These are phyloP conservation scores for Alternaria ethzedia DNA, from an alignment of 2,329 filamentous ascomycete species.

Conservation along the genomic window DNA sequence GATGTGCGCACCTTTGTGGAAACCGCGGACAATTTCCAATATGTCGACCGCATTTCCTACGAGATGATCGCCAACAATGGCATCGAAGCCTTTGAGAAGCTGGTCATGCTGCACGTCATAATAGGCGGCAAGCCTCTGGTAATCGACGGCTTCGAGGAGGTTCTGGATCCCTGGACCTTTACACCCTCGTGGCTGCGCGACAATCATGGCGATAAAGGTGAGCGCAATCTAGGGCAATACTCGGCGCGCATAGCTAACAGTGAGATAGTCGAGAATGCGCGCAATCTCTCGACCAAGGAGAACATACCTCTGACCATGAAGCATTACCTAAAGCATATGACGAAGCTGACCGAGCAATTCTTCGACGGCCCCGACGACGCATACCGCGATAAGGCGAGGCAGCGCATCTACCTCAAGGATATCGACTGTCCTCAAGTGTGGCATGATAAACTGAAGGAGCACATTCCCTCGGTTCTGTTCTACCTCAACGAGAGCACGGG, in stretches of 20 bases:
- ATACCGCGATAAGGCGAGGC: conserved; percentile 78
- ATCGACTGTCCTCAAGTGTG: conserved; percentile 93
- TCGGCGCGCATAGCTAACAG: conserved; percentile 33
- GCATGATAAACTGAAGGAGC: conserved; percentile 77
- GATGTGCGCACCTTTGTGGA: conserved; percentile 79
- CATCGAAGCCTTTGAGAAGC: conserved; percentile 80
- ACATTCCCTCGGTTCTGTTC: conserved; percentile 82
- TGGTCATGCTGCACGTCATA: conserved; percentile 84
- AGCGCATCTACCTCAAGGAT: conserved; percentile 94
- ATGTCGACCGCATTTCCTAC: conserved; percentile 79
- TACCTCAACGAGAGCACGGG: conserved; percentile 86
- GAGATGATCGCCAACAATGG: conserved; percentile 80
- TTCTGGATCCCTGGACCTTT: conserved; percentile 79
- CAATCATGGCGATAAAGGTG: conserved; percentile 80
- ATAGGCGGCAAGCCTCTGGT: conserved; percentile 85
- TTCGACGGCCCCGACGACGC: conserved; percentile 68
- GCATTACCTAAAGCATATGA: conserved; percentile 90
- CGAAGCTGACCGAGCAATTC: conserved; percentile 82
- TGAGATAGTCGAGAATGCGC: conserved; percentile 75
- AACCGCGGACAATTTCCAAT: conserved; percentile 81
- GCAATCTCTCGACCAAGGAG: conserved; percentile 75
- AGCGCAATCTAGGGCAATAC: conserved; percentile 34
- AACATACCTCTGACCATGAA: conserved; percentile 85
- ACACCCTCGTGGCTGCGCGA: conserved; percentile 79
- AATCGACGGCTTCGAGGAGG: conserved; percentile 83